Percentiles rank a stretch among this genome's conserved stretches.
phyloP scores from a whole-genome alignment of 495 filamentous ascomycete species.

The Xylaria palmicola region DNA sequence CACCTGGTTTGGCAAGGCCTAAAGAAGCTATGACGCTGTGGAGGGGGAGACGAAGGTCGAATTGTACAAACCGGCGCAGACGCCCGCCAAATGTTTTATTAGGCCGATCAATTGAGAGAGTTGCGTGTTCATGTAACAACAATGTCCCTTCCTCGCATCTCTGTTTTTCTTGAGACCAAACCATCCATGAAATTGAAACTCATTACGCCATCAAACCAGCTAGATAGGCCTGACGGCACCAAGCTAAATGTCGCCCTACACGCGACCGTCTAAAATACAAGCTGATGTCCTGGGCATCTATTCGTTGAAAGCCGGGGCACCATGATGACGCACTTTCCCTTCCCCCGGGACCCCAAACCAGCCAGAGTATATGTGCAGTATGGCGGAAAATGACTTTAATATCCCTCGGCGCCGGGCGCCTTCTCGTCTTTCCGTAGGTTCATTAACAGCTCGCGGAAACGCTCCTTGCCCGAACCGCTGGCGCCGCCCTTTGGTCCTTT shows the following conservation, averaged over 20 bases:
- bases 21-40: conserved; percentile 22
- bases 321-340: neutral
- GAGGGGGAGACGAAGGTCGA: neutral
- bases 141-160: neutral
- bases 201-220: conserved; percentile 7
- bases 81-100: conserved; percentile 12
- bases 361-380: neutral
- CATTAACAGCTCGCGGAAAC: conserved; percentile 87
- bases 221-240: conserved; percentile 1
- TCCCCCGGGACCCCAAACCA: neutral
- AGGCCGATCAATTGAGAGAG: conserved; percentile 26
- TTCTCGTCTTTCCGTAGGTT: conserved; percentile 92
- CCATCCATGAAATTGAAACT: conserved; percentile 11
- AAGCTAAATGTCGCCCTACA: neutral
- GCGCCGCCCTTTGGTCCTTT: conserved; percentile 85
- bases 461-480: conserved; percentile 85
- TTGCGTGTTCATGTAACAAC: conserved; percentile 17
- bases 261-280: conserved; percentile 17
- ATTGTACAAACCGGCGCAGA: conserved; percentile 18
- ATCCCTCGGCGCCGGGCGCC: conserved; percentile 78
- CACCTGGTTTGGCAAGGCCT: conserved; percentile 77
- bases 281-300: neutral
- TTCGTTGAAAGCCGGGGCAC: neutral
- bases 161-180: neutral
- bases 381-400: conserved; percentile 32